These are phyloP conservation scores for Trichoderma virens DNA, from an alignment of 495 filamentous ascomycete species.

Conservation along the genomic window DNA sequence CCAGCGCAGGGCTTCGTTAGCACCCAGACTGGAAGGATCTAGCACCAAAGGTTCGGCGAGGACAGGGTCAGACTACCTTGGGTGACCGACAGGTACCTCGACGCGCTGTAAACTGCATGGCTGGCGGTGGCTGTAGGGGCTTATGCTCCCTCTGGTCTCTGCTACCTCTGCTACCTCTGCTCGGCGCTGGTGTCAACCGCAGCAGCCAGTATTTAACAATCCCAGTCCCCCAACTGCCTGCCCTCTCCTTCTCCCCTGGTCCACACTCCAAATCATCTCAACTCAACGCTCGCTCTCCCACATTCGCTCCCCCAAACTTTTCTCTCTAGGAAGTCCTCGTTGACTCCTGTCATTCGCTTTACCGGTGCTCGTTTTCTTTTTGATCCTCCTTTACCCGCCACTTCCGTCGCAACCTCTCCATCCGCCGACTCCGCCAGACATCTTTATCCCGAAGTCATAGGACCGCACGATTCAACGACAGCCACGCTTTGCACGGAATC, in stretches of 20 bases:
- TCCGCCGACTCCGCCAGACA: neutral
- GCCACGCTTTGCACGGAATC: neutral
- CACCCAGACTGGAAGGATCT: slow-evolving; percentile 7
- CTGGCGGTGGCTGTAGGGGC: too few relatives aligned
- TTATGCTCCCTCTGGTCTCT: too few relatives aligned
- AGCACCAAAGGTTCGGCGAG: slow-evolving; percentile 6
- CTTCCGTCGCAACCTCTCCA: neutral
- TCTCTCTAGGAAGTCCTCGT: slow-evolving; percentile 51
- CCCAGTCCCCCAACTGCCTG: neutral
- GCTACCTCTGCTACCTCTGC: too few relatives aligned
- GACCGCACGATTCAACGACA: neutral
- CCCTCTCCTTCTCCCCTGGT: slow-evolving; percentile 4
- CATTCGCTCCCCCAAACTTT: slow-evolving; percentile 40
- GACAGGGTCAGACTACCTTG: neutral
- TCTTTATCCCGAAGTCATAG: neutral
- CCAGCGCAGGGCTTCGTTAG: neutral
- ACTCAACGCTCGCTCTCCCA: slow-evolving; percentile 26
- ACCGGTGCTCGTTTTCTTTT: slow-evolving; percentile 36
- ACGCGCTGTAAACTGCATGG: too few relatives aligned
- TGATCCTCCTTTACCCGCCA: slow-evolving; percentile 14
- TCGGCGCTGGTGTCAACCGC: too few relatives aligned
- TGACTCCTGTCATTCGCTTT: slow-evolving; percentile 57
- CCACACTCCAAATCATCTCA: neutral
- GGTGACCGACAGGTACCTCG: too few relatives aligned
- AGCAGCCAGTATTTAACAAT: slow-evolving; percentile 10